Percentiles rank a stretch among this genome's conserved stretches.
Evolutionary conservation across 805 yeast species (phyloP).

Genomic region (Starmerella geochares): DNA sequence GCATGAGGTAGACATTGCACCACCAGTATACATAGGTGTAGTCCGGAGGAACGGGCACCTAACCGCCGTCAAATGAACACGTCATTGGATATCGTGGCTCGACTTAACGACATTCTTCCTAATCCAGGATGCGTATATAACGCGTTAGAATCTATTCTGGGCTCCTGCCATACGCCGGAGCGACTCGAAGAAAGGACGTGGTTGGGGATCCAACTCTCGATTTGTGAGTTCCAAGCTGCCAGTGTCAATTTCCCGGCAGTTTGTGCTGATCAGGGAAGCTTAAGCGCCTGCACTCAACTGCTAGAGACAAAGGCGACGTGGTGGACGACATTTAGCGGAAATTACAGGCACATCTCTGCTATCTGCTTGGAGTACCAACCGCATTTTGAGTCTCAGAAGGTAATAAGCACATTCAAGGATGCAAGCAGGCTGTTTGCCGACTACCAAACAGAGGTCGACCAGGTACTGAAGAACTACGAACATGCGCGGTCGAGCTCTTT

Average conservation of each 20-base stretch:
- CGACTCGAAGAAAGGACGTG: constrained; percentile 21
- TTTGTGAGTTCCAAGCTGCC: constrained; percentile 30
- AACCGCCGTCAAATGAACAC: constrained; percentile 4
- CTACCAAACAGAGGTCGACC: constrained; percentile 7
- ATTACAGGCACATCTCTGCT: constrained; percentile 44
- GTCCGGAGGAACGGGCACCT: too few relatives aligned
- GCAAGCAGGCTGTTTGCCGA: constrained; percentile 8
- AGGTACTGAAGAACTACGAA: neutral
- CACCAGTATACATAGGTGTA: too few relatives aligned
- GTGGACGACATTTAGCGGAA: constrained; percentile 68
- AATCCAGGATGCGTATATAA: constrained; percentile 25
- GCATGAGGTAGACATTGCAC: too few relatives aligned
- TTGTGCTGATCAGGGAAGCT: constrained; percentile 16
- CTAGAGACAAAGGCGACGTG: constrained; percentile 37
- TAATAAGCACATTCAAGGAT: constrained; percentile 12
- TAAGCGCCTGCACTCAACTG: constrained; percentile 22
- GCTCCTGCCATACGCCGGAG: constrained; percentile 23
- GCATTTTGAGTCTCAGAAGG: constrained; percentile 19
- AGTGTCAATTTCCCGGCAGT: constrained; percentile 25
- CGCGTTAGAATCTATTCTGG: constrained; percentile 26
- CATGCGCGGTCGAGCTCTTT: neutral
- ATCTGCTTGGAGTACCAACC: constrained; percentile 36
- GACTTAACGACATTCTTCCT: constrained; percentile 22
- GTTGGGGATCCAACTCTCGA: constrained; percentile 25
- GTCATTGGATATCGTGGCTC: constrained; percentile 18